phyloP scores from a whole-genome alignment of 805 yeast genomes.

The Spathaspora sp. region DNA sequence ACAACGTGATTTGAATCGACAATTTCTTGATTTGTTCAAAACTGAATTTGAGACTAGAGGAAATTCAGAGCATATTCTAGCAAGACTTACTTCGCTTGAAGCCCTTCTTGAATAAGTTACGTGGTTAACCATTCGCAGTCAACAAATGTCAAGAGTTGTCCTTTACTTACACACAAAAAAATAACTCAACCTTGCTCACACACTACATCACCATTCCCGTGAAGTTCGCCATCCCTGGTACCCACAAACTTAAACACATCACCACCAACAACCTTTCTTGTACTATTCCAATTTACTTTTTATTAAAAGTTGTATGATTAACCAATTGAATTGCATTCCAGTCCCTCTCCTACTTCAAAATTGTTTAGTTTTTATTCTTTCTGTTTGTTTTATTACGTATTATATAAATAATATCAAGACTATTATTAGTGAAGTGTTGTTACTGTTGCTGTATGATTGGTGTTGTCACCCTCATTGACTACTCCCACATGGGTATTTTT shows the following conservation, averaged over 20 bases:
- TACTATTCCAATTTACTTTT: neutral
- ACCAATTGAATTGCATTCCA: neutral
- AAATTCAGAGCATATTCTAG: neutral
- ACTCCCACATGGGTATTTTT: neutral
- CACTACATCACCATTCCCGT: neutral
- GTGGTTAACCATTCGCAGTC: too few species aligned
- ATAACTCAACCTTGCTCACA: neutral
- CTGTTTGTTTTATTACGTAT: neutral
- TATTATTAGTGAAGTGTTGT: neutral
- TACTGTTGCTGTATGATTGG: neutral
- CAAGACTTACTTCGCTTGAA: neutral
- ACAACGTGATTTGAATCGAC: slow-evolving; percentile 10
- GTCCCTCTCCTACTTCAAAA: neutral
- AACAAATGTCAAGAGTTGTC: too few species aligned
- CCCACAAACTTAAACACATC: neutral
- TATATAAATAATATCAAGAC: neutral
- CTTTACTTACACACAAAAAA: neutral
- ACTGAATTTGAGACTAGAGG: slow-evolving; percentile 3
- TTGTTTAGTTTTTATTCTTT: neutral
- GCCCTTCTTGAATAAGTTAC: neutral
- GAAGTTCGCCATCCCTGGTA: neutral
- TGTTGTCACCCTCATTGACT: neutral
- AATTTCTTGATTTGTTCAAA: slow-evolving; percentile 8
- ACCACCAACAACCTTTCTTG: neutral
- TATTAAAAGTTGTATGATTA: neutral